Evolutionary conservation across 495 filamentous ascomycete species (phyloP).

Genomic region (Neurospora sp.): DNA sequence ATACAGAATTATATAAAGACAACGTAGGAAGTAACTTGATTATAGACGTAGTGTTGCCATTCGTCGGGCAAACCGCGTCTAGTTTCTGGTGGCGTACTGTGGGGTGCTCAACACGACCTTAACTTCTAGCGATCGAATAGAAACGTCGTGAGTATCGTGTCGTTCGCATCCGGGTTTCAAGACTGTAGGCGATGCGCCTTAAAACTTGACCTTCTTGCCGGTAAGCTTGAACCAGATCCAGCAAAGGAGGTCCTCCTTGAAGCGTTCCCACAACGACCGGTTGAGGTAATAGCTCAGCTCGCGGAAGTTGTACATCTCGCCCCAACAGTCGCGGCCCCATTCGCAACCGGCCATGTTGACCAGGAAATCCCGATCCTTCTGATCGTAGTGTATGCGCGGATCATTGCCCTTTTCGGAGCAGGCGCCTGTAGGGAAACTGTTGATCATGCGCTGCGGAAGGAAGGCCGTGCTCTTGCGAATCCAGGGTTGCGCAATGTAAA

Average conservation of each 20-base stretch:
- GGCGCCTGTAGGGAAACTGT: slow-evolving; percentile 84
- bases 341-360: slow-evolving; percentile 99
- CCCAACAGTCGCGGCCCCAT: slow-evolving; percentile 95
- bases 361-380: slow-evolving; percentile 81
- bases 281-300: slow-evolving; percentile 81
- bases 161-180: not conserved
- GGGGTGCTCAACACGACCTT: not conserved
- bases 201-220: slow-evolving; percentile 43
- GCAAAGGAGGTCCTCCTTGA: slow-evolving; percentile 49
- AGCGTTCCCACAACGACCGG: slow-evolving; percentile 65
- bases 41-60: not conserved
- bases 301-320: slow-evolving; percentile 89
- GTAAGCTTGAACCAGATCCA: slow-evolving; percentile 45
- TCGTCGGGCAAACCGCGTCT: not conserved
- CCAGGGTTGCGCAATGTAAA: slow-evolving; percentile 90
- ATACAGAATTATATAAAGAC: slow-evolving; percentile 1
- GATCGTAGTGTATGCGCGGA: slow-evolving; percentile 70
- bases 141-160: slow-evolving; percentile 11
- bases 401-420: slow-evolving; percentile 68
- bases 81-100: not conserved
- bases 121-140: not conserved
- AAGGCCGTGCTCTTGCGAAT: slow-evolving; percentile 82
- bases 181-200: not conserved
- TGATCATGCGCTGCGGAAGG: slow-evolving; percentile 83
- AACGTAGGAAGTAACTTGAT: not conserved